Evolutionary conservation across 176 grass and related monocot species (phyloP).

Genomic region (Melocanna baccifera): DNA sequence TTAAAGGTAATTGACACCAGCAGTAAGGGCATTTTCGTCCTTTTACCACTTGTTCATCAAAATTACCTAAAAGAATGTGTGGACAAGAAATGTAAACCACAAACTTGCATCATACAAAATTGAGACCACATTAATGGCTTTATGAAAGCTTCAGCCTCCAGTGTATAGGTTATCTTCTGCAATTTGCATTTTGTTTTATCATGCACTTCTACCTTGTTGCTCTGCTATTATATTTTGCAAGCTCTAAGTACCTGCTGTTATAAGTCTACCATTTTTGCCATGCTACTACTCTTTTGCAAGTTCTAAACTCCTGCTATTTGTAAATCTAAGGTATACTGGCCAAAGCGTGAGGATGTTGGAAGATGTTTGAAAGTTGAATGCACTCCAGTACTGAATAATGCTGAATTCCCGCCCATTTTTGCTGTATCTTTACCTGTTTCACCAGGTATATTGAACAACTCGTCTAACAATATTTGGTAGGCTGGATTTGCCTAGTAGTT

Average conservation of each 20-base stretch:
- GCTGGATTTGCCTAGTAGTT: constrained; percentile 9
- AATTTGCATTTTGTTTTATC: constrained; percentile 21
- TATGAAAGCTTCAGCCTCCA: not conserved
- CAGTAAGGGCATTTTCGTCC: not conserved
- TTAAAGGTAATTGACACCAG: constrained; percentile 7
- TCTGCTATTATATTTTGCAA: constrained; percentile 12
- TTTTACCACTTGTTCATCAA: constrained; percentile 2
- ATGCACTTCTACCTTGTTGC: not conserved
- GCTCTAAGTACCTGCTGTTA: not conserved
- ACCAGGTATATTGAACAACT: constrained; percentile 54
- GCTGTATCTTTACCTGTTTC: constrained; percentile 78
- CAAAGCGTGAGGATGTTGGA: constrained; percentile 70
- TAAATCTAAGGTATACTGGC: constrained; percentile 79
- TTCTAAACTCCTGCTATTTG: constrained; percentile 31
- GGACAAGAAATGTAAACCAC: constrained; percentile 10
- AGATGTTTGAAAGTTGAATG: constrained; percentile 96
- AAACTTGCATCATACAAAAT: not conserved
- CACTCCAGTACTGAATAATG: constrained; percentile 50
- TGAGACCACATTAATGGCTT: not conserved
- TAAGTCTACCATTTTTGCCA: not conserved
- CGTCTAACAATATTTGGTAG: not conserved
- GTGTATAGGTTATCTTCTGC: constrained; percentile 7
- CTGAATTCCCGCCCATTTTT: constrained; percentile 71
- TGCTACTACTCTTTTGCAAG: constrained; percentile 20
- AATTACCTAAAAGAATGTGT: not conserved